These are phyloP conservation scores for Thermothelomyces thermophilus DNA, from an alignment of 2,329 filamentous ascomycete species.

Conservation along the genomic window DNA sequence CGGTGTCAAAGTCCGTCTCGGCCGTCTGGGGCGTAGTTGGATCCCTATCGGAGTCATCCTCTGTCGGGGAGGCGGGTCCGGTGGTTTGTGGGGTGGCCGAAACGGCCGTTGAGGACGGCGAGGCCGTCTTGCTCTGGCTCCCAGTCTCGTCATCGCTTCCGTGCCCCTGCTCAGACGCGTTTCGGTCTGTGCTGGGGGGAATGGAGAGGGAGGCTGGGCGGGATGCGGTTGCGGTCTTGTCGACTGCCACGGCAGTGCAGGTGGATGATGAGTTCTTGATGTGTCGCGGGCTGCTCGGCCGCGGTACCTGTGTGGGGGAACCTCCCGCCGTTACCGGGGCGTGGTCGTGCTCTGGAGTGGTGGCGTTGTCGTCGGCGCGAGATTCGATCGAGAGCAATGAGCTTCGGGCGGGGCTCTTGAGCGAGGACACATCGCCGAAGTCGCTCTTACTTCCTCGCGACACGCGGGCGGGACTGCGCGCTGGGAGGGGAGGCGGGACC, in stretches of 20 bases:
- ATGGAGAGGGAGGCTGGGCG: neutral
- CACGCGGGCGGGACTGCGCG: conserved; percentile 63
- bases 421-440: conserved; percentile 52
- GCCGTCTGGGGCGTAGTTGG: conserved; percentile 26
- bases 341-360: conserved; percentile 1
- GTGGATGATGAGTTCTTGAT: conserved; percentile 26
- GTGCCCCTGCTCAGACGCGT: neutral
- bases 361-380: conserved; percentile 1
- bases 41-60: conserved; percentile 25
- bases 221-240: neutral
- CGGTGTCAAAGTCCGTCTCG: conserved; percentile 11
- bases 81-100: conserved; percentile 21
- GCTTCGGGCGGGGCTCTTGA: conserved; percentile 46
- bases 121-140: neutral
- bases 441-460: conserved; percentile 48
- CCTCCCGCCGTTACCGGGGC: neutral
- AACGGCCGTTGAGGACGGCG: conserved; percentile 11
- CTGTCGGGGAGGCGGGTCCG: conserved; percentile 23
- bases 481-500: conserved; percentile 68
- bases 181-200: neutral
- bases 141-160: conserved; percentile 1
- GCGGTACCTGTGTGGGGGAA: conserved; percentile 5
- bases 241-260: conserved; percentile 23
- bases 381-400: conserved; percentile 36
- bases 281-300: conserved; percentile 17